Conservation (phyloP, 106 monocot species). For the Allium fistulosum region DNA sequence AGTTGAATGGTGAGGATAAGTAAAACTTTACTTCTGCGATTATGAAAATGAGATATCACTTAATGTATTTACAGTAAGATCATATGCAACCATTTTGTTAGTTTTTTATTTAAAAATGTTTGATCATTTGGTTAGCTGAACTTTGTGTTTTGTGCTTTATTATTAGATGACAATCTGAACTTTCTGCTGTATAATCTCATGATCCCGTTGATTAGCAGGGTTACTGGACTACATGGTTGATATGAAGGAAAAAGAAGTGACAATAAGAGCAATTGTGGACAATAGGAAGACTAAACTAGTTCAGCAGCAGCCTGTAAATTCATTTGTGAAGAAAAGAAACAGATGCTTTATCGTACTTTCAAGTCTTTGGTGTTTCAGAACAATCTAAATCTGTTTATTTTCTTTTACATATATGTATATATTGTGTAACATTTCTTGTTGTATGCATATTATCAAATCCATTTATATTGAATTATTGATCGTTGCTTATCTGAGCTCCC, state of each 20-base stretch:
- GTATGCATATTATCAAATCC: too few relatives aligned
- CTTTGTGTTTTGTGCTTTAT: not conserved
- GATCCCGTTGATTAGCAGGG: constrained; percentile 18
- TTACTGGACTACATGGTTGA: constrained; percentile 56
- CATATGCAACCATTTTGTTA: not conserved
- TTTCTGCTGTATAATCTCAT: not conserved
- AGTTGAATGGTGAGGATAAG: constrained; percentile 43
- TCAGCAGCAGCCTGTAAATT: too few relatives aligned
- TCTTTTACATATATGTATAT: too few relatives aligned
- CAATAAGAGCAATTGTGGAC: constrained; percentile 13
- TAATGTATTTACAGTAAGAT: not conserved
- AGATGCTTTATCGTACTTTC: too few relatives aligned
- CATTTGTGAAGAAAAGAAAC: too few relatives aligned
- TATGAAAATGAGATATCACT: not conserved
- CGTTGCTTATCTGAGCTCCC: too few relatives aligned
- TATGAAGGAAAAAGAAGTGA: constrained; percentile 41
- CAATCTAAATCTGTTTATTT: too few relatives aligned
- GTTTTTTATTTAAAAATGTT: not conserved
- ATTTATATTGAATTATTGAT: too few relatives aligned
- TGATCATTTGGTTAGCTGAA: not conserved
- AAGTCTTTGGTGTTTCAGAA: too few relatives aligned
- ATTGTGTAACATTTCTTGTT: too few relatives aligned
- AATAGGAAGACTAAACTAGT: constrained; percentile 4
- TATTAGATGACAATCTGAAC: not conserved
- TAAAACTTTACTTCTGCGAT: not conserved